A percentile compares a stretch with the other conserved stretches of the same genome.
Conservation (phyloP, 257 asterid genomes). For the Salvia splendens region DNA sequence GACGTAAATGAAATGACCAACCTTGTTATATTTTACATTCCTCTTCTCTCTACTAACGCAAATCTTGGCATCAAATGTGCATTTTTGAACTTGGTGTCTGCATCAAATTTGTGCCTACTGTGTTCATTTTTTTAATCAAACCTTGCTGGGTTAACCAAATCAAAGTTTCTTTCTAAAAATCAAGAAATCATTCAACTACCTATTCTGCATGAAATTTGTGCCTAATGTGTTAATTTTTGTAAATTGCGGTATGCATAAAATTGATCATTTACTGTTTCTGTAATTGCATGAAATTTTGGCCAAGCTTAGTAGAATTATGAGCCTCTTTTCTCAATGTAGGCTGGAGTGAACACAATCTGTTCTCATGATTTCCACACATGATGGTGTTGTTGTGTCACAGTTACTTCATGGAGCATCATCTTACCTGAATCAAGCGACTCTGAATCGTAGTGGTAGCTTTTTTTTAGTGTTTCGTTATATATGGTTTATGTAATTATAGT, state of each 20-base stretch:
- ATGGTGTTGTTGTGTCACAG: slow-evolving; percentile 74
- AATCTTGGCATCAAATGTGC: no score
- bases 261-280: neutral
- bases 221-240: slow-evolving; percentile 7
- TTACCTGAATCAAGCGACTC: slow-evolving; percentile 54
- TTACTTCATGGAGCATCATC: slow-evolving; percentile 70
- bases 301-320: no score
- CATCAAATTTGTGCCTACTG: no score
- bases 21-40: no score
- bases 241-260: neutral
- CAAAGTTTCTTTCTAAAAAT: neutral
- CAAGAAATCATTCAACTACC: slow-evolving; percentile 6
- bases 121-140: no score
- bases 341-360: slow-evolving; percentile 61
- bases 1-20: no score
- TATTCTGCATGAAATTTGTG: slow-evolving; percentile 15
- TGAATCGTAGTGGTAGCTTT: slow-evolving; percentile 57
- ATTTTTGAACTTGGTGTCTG: no score
- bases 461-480: neutral
- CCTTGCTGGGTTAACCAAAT: neutral
- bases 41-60: no score
- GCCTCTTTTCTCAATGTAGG: slow-evolving; percentile 43
- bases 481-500: neutral
- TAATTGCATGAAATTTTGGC: neutral
- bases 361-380: slow-evolving; percentile 65